Percentiles rank a stretch among this genome's conserved stretches.
Evolutionary conservation across 2,329 filamentous ascomycete genomes (phyloP).

Genomic region (Alternaria panax): DNA sequence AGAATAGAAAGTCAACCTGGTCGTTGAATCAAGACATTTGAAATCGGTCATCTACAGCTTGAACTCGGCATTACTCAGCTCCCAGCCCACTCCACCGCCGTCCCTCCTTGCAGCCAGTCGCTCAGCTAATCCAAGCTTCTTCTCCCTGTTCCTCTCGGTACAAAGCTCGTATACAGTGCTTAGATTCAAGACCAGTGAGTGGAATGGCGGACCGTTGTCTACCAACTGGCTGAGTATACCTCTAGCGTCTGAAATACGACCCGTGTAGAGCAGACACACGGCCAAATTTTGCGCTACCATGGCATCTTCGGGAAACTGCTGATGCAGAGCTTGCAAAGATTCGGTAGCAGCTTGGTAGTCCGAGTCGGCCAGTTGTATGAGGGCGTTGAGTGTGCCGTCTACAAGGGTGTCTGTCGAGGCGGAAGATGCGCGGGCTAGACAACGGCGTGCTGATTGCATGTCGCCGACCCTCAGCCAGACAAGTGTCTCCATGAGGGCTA

Average conservation of each 20-base stretch:
- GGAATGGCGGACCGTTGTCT: slow-evolving; percentile 66
- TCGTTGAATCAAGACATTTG: background rate
- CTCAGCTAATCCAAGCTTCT: slow-evolving; percentile 77
- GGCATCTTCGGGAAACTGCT: slow-evolving; percentile 62
- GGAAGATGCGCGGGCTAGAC: slow-evolving; percentile 52
- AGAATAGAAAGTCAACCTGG: background rate
- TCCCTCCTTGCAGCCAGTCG: slow-evolving; percentile 68
- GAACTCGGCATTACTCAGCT: slow-evolving; percentile 76
- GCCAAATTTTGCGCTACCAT: slow-evolving; percentile 84
- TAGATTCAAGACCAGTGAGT: slow-evolving; percentile 86
- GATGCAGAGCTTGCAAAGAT: slow-evolving; percentile 65
- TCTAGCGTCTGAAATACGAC: slow-evolving; percentile 70
- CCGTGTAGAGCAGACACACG: slow-evolving; percentile 83
- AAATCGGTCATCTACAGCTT: slow-evolving; percentile 64
- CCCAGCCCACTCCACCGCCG: slow-evolving; percentile 66
- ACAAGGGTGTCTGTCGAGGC: slow-evolving; percentile 39
- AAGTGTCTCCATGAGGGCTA: slow-evolving; percentile 62
- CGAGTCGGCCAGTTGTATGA: slow-evolving; percentile 81
- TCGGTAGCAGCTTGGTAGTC: slow-evolving; percentile 70
- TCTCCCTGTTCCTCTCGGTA: slow-evolving; percentile 73
- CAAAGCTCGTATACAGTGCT: slow-evolving; percentile 91
- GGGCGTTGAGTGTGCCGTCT: slow-evolving; percentile 64
- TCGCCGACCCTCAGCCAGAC: slow-evolving; percentile 83
- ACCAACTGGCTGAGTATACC: slow-evolving; percentile 72
- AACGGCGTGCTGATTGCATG: slow-evolving; percentile 68